Evolutionary conservation across 495 filamentous ascomycete genomes (phyloP), one percentile per base, ranked within the genome.

Genomic region (Xylaria grammica): DNA sequence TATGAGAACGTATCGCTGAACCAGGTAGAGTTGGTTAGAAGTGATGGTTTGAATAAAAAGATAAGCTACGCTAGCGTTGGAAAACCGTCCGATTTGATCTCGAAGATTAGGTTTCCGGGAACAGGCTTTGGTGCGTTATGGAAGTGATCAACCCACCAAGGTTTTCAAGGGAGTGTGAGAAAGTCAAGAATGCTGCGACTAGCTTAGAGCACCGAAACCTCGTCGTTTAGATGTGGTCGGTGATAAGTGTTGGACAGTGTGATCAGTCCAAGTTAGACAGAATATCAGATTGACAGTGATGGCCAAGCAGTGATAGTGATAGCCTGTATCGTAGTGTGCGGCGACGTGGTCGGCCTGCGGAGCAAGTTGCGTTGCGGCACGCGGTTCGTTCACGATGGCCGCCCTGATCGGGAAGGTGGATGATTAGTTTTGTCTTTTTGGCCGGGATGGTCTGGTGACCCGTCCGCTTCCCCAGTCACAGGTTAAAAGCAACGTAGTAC

Each of bases 401-500:
- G 45, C 34, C 62, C 45, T 58, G 24, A 48, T 62, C 32, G 30
- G 63, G 63, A 62, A 66, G 63, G 63, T 62, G 59, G 49, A 44
- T n/a, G 67, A 34, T 13, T 38, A 51, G 42, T 53, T 70, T 19
- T 22, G 53, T 58, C 29, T 40, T 58, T 68, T 48, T 61, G 44
- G 27, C 42, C 40, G 59, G 62, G 40, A 22, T 68, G 40, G 65
- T 57, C 54, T 38, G 54, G 45, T 64, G 62, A 64, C 62, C 36
- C 17, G 30, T 29, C 6, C 11, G 29, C 11, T 40, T 56, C 22
- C 27, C 51, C 51, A 17, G 61, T 55, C 26, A 44, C 50, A 56
- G 59, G 20, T 42, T 20, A 49, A 55, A 22, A 38, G 61, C 40
- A 63, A 63, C 51, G 61, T 63, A 49, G 51, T 52, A 63, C 51